A percentile compares a stretch with the other conserved stretches of the same genome.
Evolutionary conservation across 257 asterid species (phyloP).

Genomic region (Osmanthus fragrans): DNA sequence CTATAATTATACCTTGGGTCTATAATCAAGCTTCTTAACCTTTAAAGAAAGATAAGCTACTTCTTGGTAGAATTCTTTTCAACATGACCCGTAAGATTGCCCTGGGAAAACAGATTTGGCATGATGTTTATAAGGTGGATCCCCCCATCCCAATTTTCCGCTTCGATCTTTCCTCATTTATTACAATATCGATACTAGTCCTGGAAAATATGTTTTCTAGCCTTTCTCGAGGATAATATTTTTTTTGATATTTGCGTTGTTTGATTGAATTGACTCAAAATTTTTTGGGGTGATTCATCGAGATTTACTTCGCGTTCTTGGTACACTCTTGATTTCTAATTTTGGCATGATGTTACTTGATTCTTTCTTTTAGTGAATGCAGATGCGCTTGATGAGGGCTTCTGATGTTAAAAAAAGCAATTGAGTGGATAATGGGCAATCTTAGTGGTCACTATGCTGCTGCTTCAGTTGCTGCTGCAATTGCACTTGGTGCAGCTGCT

Average conservation of each 20-base stretch:
- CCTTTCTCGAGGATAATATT: neutral
- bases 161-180: neutral
- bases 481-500: constrained; percentile 89
- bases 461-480: constrained; percentile 98
- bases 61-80: neutral
- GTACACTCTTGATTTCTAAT: constrained; percentile 20
- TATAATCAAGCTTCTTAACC: too few relatives aligned
- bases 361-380: constrained; percentile 88
- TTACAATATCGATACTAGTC: neutral
- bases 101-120: neutral
- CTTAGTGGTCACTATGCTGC: constrained; percentile 97
- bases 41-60: too few relatives aligned
- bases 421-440: constrained; percentile 95
- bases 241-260: neutral
- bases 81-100: neutral
- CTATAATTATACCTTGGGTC: neutral
- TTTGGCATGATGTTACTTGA: constrained; percentile 65
- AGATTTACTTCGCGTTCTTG: constrained; percentile 12
- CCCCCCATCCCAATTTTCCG: neutral
- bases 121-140: neutral
- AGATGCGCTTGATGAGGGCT: constrained; percentile 93
- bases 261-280: neutral
- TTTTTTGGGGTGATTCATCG: neutral
- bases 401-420: constrained; percentile 89
- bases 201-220: neutral